Conservation (phyloP, 768 basidiomycete genomes). For the Lactarius sanguifluus region DNA sequence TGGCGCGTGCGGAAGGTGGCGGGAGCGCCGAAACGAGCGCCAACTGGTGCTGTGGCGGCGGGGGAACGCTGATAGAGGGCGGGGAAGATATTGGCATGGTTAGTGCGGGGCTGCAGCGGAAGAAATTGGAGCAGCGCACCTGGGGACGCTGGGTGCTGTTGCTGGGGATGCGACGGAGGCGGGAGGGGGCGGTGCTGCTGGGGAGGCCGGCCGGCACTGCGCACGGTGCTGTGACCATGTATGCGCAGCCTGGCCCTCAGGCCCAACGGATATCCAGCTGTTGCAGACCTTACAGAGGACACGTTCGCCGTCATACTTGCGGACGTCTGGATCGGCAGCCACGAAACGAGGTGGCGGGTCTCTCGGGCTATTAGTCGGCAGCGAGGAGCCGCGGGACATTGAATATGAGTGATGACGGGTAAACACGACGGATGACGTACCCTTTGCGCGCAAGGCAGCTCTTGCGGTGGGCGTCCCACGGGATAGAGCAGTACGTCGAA, state of each 20-base stretch:
- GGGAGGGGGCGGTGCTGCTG: conserved; percentile 19
- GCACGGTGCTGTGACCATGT: conserved; percentile 65
- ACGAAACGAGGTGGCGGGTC: conserved; percentile 56
- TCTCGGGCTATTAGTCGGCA: conserved; percentile 48
- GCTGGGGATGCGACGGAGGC: not conserved
- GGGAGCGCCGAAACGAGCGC: conserved; percentile 35
- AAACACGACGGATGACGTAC: conserved; percentile 41
- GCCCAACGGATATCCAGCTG: conserved; percentile 58
- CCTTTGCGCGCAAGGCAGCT: conserved; percentile 78
- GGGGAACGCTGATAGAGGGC: conserved; percentile 33
- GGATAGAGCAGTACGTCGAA: conserved; percentile 85
- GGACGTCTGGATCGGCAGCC: conserved; percentile 61
- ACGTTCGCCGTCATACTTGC: conserved; percentile 73
- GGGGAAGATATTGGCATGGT: not conserved
- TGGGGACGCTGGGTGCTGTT: conserved; percentile 14
- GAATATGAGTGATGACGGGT: conserved; percentile 4
- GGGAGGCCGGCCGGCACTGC: conserved; percentile 47
- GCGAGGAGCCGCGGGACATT: conserved; percentile 32
- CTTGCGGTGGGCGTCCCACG: conserved; percentile 84
- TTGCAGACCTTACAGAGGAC: conserved; percentile 70
- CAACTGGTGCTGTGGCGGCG: conserved; percentile 38
- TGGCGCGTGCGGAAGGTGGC: conserved; percentile 19
- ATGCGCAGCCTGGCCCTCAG: conserved; percentile 67
- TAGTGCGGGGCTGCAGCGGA: not conserved
- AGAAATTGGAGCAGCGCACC: conserved; percentile 5